Conservation (phyloP, 2,329 filamentous ascomycete species). For the Lachnellula subtilissima region DNA sequence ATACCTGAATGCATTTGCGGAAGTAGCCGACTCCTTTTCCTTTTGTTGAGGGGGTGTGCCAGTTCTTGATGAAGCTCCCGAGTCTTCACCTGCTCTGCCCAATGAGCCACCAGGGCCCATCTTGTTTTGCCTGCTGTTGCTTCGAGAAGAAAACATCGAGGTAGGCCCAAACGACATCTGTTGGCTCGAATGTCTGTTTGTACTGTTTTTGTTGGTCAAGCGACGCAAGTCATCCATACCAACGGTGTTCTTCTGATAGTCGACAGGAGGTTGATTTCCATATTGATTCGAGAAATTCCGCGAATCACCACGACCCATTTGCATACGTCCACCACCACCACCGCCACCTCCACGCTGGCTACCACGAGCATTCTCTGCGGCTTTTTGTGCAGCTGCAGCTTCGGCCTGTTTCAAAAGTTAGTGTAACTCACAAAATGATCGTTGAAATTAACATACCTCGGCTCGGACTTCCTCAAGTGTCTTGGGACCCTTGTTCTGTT, state of each 20-base stretch:
- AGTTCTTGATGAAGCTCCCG: constrained; percentile 80
- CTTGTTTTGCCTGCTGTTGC: constrained; percentile 74
- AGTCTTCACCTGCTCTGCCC: constrained; percentile 74
- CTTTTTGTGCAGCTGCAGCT: constrained; percentile 74
- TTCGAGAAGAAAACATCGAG: constrained; percentile 83
- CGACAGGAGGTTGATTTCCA: constrained; percentile 64
- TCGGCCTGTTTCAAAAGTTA: constrained; percentile 47
- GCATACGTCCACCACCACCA: constrained; percentile 59
- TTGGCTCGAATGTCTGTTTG: constrained; percentile 56
- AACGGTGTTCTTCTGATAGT: constrained; percentile 73
- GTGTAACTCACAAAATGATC: constrained; percentile 10
- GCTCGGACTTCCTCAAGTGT: constrained; percentile 89
- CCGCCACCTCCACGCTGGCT: constrained; percentile 54
- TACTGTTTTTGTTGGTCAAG: constrained; percentile 58
- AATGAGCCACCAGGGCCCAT: constrained; percentile 71
- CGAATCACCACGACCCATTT: constrained; percentile 77
- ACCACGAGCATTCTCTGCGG: constrained; percentile 62
- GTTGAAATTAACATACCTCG: constrained; percentile 48
- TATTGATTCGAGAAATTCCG: constrained; percentile 75
- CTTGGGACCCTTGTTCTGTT: constrained; percentile 90
- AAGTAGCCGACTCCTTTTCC: constrained; percentile 57
- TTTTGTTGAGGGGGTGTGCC: constrained; percentile 77
- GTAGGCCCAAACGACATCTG: constrained; percentile 69
- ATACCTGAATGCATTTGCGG: constrained; percentile 93
- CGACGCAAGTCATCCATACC: constrained; percentile 88